These are phyloP conservation scores for Lobosporangium transversale DNA, from an alignment of 192 early-diverging fungal species.

Conservation along the genomic window DNA sequence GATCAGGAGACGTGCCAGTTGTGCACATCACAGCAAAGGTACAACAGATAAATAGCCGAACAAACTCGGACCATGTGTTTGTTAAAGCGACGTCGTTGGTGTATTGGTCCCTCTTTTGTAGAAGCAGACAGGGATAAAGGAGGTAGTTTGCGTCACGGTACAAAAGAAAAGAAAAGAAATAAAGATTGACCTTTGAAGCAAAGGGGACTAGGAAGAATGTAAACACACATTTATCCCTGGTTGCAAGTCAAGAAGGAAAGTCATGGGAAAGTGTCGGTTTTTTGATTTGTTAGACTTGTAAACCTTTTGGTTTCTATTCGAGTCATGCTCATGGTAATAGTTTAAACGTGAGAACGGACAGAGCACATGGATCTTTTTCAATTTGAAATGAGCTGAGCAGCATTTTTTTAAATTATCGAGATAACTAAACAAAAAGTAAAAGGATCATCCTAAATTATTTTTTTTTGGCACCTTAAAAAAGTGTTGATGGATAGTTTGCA, in stretches of 20 bases:
- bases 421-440: too few species aligned
- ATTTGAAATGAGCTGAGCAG: too few species aligned
- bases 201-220: background rate
- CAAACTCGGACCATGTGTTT: background rate
- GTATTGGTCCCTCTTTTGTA: too few species aligned
- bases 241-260: too few species aligned
- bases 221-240: background rate
- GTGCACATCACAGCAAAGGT: background rate
- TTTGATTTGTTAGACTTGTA: background rate
- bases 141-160: background rate
- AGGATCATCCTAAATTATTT: too few species aligned
- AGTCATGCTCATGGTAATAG: too few species aligned
- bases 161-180: background rate
- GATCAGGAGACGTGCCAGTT: constrained; percentile 11
- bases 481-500: too few species aligned
- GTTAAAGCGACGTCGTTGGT: background rate
- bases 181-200: background rate
- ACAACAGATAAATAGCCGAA: background rate
- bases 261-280: too few species aligned
- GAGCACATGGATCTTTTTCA: background rate
- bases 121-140: background rate
- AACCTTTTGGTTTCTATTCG: background rate
- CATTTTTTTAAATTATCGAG: too few species aligned
- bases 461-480: too few species aligned
- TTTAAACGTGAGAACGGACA: too few species aligned